Percentiles rank a stretch among this genome's conserved stretches.
Evolutionary conservation across 2,329 filamentous ascomycete species (phyloP).

Genomic region (Lachnellula suecica): DNA sequence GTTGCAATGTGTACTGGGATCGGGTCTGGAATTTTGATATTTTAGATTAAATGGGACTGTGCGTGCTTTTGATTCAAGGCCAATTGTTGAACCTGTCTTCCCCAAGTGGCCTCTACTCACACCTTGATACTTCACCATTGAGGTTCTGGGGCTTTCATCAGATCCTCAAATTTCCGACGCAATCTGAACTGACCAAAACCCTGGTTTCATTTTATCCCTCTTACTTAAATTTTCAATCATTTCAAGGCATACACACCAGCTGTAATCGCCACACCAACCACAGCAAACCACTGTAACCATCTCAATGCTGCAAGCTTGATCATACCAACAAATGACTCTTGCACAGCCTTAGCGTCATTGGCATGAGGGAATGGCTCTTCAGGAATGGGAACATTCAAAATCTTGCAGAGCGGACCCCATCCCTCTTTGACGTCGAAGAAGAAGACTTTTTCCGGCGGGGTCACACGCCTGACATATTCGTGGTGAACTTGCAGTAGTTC

Average conservation of each 20-base stretch:
- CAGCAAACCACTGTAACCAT: conserved; percentile 9
- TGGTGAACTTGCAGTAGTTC: conserved; percentile 14
- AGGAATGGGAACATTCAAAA: conserved; percentile 32
- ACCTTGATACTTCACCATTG: too few species aligned
- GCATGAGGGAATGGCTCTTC: conserved; percentile 31
- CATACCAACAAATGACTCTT: conserved; percentile 8
- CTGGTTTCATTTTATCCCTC: too few species aligned
- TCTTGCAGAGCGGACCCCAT: conserved; percentile 36
- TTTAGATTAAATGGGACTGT: too few species aligned
- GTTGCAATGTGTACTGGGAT: too few species aligned
- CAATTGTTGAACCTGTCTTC: too few species aligned
- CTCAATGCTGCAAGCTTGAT: conserved; percentile 4
- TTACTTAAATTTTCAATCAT: too few species aligned
- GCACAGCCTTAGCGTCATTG: conserved; percentile 24
- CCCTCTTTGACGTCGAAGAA: conserved; percentile 25
- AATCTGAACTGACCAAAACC: too few species aligned
- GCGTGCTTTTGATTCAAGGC: too few species aligned
- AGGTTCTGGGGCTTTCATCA: too few species aligned
- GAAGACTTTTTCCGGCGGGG: conserved; percentile 10
- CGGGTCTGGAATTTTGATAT: too few species aligned
- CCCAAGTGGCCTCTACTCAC: too few species aligned
- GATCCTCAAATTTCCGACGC: too few species aligned
- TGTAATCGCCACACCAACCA: neutral
- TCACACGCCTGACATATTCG: conserved; percentile 11
- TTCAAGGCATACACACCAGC: neutral